Evolutionary conservation across 768 basidiomycete species (phyloP), one percentile per base, ranked within the genome.

Genomic region (Tephrocybe sp.): DNA sequence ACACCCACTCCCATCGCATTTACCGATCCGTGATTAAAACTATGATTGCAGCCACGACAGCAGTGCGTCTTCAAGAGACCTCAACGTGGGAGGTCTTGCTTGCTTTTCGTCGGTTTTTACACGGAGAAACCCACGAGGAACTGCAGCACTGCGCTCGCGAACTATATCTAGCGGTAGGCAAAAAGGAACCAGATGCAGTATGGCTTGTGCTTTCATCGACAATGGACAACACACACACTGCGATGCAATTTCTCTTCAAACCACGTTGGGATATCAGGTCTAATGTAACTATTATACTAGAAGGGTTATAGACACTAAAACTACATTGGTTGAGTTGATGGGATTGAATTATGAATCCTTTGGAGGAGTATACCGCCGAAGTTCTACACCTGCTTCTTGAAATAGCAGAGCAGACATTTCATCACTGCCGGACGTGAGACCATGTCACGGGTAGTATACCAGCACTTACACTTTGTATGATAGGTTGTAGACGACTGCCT

Each of bases 401-500:
- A 97, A 86, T 6, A 95, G 75, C 44, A 66, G 70, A 2, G 91
- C 89, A 0, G 90, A 92, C 2, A 85, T 87, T 39, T 87, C 88
- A 59, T 97, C 93, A 38, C 89, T 92, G 59, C n/a, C 5, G 13
- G 12, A 55, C 47, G 4, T 45, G 30, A 31, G 39, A 56, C 48
- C 45, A 30, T 53, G 39, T 31, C 3, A 43, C 32, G 35, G 8
- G 33, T 12, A 48, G 35, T 35, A 5, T 16, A 40, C 11, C 23
- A 39, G 41, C 13, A 76, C 89, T 60, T 58, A 92, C 97, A 98
- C 92, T 75, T 92, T 93, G 69, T 99, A 99, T 45, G 85, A 84
- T 48, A 98, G 71, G 65, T 94, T 96, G 65, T 98, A 99, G 4
- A 98, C 90, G 3, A 99, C 96, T 51, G 85, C 86, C 53, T 80